A percentile compares a stretch with the other conserved stretches of the same genome.
phyloP scores from a whole-genome alignment of 1,284 basidiomycete species.

The Trichosporon sp. region DNA sequence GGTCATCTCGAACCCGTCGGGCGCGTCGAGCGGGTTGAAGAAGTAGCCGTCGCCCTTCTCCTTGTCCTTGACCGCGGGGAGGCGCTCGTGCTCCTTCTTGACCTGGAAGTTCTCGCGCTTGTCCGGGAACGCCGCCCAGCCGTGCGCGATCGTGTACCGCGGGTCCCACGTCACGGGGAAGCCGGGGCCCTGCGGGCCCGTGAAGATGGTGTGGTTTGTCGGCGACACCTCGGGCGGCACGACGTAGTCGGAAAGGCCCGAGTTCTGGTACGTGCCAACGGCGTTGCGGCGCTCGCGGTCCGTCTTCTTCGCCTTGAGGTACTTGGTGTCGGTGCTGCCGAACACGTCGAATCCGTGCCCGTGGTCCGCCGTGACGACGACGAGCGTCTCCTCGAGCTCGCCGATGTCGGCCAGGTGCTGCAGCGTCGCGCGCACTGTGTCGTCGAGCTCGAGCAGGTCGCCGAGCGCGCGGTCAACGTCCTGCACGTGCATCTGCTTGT shows the following conservation, averaged over 20 bases:
- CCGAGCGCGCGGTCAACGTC: constrained; percentile 51
- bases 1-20: constrained; percentile 44
- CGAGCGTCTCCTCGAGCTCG: constrained; percentile 49
- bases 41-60: constrained; percentile 29
- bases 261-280: constrained; percentile 46
- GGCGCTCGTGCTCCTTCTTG: constrained; percentile 37
- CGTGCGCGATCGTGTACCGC: constrained; percentile 47
- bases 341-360: constrained; percentile 48
- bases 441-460: constrained; percentile 52
- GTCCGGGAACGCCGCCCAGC: constrained; percentile 46
- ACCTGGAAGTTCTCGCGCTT: constrained; percentile 42
- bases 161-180: constrained; percentile 51
- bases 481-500: constrained; percentile 51
- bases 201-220: constrained; percentile 39
- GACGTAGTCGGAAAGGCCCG: constrained; percentile 45
- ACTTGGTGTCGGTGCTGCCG: constrained; percentile 47
- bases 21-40: constrained; percentile 47
- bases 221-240: constrained; percentile 34
- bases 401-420: constrained; percentile 49
- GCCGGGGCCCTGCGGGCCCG: constrained; percentile 37
- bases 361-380: constrained; percentile 52
- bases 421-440: constrained; percentile 49
- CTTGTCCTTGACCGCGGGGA: constrained; percentile 37
- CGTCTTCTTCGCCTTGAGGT: constrained; percentile 36
- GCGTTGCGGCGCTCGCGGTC: constrained; percentile 48